Conservation (phyloP, 441 rosid genomes). For the Pelargonium fulgidum region DNA sequence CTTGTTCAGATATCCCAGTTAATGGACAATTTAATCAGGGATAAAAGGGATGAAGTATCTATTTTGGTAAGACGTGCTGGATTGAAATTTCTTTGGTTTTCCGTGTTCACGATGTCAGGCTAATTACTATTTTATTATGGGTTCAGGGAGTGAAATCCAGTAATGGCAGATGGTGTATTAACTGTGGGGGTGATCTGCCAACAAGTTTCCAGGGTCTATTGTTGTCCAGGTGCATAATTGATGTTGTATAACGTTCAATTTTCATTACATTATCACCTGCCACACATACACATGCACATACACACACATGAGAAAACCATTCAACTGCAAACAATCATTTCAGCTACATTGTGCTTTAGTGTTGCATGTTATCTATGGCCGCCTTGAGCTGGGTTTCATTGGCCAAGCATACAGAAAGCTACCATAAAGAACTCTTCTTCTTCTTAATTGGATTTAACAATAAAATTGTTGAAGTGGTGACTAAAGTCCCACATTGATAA, state of each 20-base stretch:
- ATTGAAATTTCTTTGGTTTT: slow-evolving; percentile 6
- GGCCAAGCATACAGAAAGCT: background rate
- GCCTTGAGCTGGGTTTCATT: background rate
- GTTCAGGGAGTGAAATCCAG: slow-evolving; percentile 53
- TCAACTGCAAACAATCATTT: slow-evolving; percentile 4
- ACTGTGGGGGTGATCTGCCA: slow-evolving; percentile 45
- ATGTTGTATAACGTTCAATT: slow-evolving; percentile 15
- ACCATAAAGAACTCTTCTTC: background rate
- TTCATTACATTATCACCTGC: background rate
- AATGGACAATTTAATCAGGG: slow-evolving; percentile 61
- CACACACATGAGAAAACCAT: background rate
- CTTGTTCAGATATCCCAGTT: slow-evolving; percentile 61
- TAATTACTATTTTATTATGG: slow-evolving; percentile 19
- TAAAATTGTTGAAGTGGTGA: background rate
- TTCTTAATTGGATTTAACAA: background rate
- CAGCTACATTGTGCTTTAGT: slow-evolving; percentile 5
- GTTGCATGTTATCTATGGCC: background rate
- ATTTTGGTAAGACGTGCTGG: slow-evolving; percentile 41
- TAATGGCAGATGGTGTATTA: slow-evolving; percentile 83
- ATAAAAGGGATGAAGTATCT: slow-evolving; percentile 44
- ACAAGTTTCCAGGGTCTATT: slow-evolving; percentile 57
- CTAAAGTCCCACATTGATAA: no score
- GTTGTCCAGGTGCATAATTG: slow-evolving; percentile 55
- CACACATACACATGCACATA: background rate
- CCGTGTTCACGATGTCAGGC: slow-evolving; percentile 15